Evolutionary conservation across 2,329 filamentous ascomycete species (phyloP).

Genomic region (Pyrenochaeta sp.): DNA sequence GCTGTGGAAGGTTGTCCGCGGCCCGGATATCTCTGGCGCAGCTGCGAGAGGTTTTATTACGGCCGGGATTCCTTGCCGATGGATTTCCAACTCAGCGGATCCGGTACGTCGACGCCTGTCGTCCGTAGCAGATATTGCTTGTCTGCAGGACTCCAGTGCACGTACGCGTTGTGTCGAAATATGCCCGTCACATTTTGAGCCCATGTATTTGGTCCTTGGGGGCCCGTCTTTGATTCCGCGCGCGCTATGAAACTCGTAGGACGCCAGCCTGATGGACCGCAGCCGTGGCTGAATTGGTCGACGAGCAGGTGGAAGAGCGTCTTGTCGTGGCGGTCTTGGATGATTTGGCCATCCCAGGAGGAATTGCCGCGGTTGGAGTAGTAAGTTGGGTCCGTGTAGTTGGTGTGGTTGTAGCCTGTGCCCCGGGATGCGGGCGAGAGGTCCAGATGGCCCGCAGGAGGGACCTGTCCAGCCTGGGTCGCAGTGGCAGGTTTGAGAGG

Average conservation of each 20-base stretch:
- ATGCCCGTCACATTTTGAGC: conserved; percentile 52
- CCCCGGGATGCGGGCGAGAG: conserved; percentile 52
- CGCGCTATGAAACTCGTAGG: conserved; percentile 57
- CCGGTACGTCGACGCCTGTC: conserved; percentile 52
- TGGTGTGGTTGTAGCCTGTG: conserved; percentile 59
- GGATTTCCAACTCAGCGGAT: conserved; percentile 22
- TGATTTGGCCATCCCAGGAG: conserved; percentile 59
- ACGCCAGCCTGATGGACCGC: conserved; percentile 58
- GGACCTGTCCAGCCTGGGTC: conserved; percentile 57
- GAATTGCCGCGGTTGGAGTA: conserved; percentile 48
- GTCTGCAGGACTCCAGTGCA: conserved; percentile 57
- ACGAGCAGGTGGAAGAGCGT: conserved; percentile 57
- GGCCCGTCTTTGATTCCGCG: conserved; percentile 56
- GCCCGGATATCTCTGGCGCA: conserved; percentile 18
- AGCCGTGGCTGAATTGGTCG: conserved; percentile 57
- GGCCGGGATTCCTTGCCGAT: conserved; percentile 16
- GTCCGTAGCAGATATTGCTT: conserved; percentile 56
- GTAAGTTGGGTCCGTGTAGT: conserved; percentile 17
- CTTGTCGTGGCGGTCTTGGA: conserved; percentile 53
- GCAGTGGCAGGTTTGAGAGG: conserved; percentile 23
- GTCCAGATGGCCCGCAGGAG: conserved; percentile 57
- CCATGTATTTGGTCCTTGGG: conserved; percentile 56
- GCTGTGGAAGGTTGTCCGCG: conserved; percentile 21
- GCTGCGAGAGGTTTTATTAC: no score
- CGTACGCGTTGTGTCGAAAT: conserved; percentile 59